phyloP scores from a whole-genome alignment of 345 rosid genomes.

The Euphorbia tirucalli region DNA sequence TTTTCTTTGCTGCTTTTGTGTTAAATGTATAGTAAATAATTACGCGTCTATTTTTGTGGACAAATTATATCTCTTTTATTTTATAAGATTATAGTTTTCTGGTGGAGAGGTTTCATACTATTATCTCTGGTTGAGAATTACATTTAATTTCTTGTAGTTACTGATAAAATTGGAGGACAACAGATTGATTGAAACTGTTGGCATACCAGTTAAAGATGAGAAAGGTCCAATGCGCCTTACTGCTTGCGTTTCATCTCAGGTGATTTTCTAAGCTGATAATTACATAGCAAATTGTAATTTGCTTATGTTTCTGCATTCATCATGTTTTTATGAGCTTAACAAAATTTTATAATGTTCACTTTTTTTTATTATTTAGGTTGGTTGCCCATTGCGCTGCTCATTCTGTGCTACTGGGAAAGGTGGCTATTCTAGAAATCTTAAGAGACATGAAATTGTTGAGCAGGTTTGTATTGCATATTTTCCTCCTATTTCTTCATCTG shows the following conservation, averaged over 20 bases:
- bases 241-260: conserved; percentile 97
- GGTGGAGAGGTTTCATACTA: neutral
- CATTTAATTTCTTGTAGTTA: conserved; percentile 43
- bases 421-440: conserved; percentile 89
- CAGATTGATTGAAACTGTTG: conserved; percentile 92
- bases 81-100: neutral
- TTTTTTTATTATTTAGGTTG: conserved; percentile 57
- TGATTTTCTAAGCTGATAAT: conserved; percentile 17
- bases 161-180: conserved; percentile 79
- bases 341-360: conserved; percentile 3
- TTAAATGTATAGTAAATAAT: neutral
- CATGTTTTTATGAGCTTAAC: neutral
- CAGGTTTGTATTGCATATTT: conserved; percentile 49
- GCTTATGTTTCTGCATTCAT: neutral
- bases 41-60: neutral
- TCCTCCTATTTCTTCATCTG: conserved; percentile 8
- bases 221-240: conserved; percentile 86
- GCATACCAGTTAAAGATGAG: conserved; percentile 80
- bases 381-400: conserved; percentile 93
- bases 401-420: conserved; percentile 99
- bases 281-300: neutral
- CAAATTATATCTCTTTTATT: neutral
- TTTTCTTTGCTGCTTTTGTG: neutral
- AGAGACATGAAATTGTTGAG: conserved; percentile 81
- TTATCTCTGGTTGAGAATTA: neutral